Evolutionary conservation across 139 green algal species (phyloP), one percentile per base, ranked within the genome.

Genomic region (Pseudopediastrum boryanum): DNA sequence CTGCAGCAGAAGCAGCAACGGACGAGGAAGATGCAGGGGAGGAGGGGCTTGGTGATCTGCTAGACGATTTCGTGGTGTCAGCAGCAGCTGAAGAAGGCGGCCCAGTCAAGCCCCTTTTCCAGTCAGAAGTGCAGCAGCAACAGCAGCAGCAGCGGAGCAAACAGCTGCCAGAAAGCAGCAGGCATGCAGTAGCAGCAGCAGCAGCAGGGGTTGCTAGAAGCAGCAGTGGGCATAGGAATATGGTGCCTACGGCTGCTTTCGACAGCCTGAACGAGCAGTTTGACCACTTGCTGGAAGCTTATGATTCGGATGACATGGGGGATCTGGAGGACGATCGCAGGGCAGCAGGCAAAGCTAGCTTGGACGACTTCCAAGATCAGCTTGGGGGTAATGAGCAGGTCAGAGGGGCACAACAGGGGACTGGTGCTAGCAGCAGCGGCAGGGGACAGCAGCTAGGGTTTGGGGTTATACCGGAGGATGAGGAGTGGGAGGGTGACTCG

Each of bases 241-340:
- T 19, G 48, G 16, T 19, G 48, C 48, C 48, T 16, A 16, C 56
- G 29, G 41, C 56, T 1, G 52, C 36, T 46, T 73, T 61, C n/a
- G 80, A 71, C 42, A 19, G 71, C 33, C 54, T 81, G 35, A 77
- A 78, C 62, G 79, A 80, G 33, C 70, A 80, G 70, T 73, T 84
- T 75, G 68, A 75, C 13, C 36, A 80, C 10, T 23, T 79, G 62
- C 21, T 84, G 33, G 54, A 33, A 25, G 71, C 73, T 33, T 77
- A 77, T 54, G 71, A 84, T 61, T 70, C 79, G 23, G 52, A 78
- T 12, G 39, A 83, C 31, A 56, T 78, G 2, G 71, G 44, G 6
- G 74, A 71, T 19, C 19, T 71, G 39, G 74, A 85, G 13, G 67
- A 48, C 1, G 74, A 85, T 25, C 4, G 19, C 4, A 38, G 74